A percentile compares a stretch with the other conserved stretches of the same genome.
These are phyloP conservation scores for Colletotrichum truncatum DNA, from an alignment of 2,329 filamentous ascomycete species.

Conservation along the genomic window DNA sequence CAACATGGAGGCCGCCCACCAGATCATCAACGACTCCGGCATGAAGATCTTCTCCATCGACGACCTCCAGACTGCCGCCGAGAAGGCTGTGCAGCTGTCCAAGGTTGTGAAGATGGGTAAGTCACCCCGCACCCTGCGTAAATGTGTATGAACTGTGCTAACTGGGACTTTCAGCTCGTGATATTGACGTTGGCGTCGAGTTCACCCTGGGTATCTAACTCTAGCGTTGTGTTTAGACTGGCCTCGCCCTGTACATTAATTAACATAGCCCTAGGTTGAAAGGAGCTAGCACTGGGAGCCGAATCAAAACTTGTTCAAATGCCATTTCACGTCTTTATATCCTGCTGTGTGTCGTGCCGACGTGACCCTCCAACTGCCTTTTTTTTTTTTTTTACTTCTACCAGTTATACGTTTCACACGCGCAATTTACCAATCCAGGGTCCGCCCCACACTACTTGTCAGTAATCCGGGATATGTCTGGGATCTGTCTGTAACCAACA, in stretches of 20 bases:
- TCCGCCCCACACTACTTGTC: slow-evolving; percentile 3
- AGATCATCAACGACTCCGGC: slow-evolving; percentile 94
- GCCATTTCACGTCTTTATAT: neutral
- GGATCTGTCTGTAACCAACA: neutral
- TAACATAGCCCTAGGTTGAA: slow-evolving; percentile 29
- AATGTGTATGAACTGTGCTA: slow-evolving; percentile 22
- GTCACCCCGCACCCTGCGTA: slow-evolving; percentile 42
- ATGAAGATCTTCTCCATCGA: slow-evolving; percentile 99
- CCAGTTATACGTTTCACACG: neutral
- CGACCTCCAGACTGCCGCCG: slow-evolving; percentile 94
- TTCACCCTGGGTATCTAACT: slow-evolving; percentile 91
- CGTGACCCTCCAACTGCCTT: neutral
- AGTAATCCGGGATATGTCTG: neutral
- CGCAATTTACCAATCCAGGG: slow-evolving; percentile 7
- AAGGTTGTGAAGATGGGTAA: slow-evolving; percentile 98
- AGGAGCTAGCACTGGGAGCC: slow-evolving; percentile 12
- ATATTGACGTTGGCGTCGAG: slow-evolving; percentile 97
- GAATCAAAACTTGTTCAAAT: neutral
- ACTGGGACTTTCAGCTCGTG: slow-evolving; percentile 69
- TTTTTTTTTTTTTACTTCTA: neutral
- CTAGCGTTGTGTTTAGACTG: slow-evolving; percentile 30
- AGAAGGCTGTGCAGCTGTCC: slow-evolving; percentile 98
- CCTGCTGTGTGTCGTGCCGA: neutral
- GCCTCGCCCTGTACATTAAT: slow-evolving; percentile 33
- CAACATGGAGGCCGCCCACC: slow-evolving; percentile 95